Evolutionary conservation across 2,329 filamentous ascomycete genomes (phyloP).

Genomic region (Dothideomycetes sp.): DNA sequence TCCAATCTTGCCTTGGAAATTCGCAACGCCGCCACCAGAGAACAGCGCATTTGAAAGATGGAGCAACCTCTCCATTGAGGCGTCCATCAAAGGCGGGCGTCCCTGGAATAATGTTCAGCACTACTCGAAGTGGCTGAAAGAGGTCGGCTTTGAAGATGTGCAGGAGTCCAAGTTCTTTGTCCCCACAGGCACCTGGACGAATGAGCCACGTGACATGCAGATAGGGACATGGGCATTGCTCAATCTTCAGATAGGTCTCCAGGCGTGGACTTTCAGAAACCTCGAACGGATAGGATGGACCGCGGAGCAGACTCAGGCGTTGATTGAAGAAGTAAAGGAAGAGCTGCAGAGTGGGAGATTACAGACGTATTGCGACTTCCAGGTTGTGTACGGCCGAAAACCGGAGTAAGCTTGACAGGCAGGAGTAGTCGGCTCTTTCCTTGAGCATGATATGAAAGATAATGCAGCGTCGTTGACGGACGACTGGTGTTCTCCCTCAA

Average conservation of each 20-base stretch:
- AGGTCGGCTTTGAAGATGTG: conserved; percentile 16
- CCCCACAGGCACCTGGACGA: conserved; percentile 14
- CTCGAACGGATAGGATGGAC: conserved; percentile 29
- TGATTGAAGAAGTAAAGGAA: conserved; percentile 26
- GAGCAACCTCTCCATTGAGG: conserved; percentile 11
- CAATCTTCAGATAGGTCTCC: not conserved
- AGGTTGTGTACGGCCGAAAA: not conserved
- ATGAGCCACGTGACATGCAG: not conserved
- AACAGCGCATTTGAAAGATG: not conserved
- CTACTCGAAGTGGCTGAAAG: conserved; percentile 9
- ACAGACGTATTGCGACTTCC: not conserved
- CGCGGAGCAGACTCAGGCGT: conserved; percentile 25
- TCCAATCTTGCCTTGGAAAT: conserved; percentile 13
- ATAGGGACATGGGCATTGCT: not conserved
- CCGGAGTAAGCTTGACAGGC: too few species aligned
- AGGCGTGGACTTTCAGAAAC: conserved; percentile 2
- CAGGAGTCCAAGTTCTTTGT: conserved; percentile 14
- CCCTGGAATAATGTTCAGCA: conserved; percentile 8
- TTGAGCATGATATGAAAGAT: too few species aligned
- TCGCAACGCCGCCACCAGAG: not conserved
- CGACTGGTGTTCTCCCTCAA: too few species aligned
- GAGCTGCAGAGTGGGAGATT: conserved; percentile 17
- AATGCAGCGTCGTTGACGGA: too few species aligned
- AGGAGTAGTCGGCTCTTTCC: too few species aligned
- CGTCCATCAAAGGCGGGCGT: conserved; percentile 15